phyloP scores from a whole-genome alignment of 495 filamentous ascomycete genomes.

The Pseudevernia furfuracea region DNA sequence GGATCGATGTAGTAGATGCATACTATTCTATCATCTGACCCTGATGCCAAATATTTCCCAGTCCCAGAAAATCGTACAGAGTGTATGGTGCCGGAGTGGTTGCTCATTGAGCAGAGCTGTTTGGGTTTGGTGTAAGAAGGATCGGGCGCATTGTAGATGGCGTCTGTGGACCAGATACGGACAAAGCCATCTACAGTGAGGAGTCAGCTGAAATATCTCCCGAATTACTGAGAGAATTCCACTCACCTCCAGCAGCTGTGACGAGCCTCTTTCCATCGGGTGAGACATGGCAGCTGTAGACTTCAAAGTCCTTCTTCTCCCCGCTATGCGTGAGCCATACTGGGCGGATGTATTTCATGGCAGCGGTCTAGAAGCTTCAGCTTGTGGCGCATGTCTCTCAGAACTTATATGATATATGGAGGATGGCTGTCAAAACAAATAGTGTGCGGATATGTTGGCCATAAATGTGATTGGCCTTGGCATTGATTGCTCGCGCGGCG shows the following conservation, averaged over 20 bases:
- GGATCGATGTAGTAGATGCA: constrained; percentile 89
- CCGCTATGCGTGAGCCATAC: constrained; percentile 87
- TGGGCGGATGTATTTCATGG: constrained; percentile 88
- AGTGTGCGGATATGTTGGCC: neutral
- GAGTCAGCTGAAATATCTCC: constrained; percentile 17
- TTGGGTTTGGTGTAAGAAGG: constrained; percentile 66
- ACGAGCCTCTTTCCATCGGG: constrained; percentile 86
- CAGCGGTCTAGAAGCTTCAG: constrained; percentile 16
- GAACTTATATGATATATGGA: neutral
- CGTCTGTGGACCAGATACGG: constrained; percentile 93
- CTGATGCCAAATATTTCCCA: constrained; percentile 86
- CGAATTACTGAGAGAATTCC: constrained; percentile 3
- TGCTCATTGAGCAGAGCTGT: constrained; percentile 94
- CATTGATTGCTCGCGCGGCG: neutral
- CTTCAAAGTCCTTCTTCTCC: constrained; percentile 94
- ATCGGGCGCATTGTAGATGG: constrained; percentile 72
- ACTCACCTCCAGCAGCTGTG: constrained; percentile 83
- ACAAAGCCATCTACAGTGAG: constrained; percentile 74
- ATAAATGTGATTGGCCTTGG: neutral
- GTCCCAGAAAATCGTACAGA: constrained; percentile 93
- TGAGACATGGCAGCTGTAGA: constrained; percentile 94
- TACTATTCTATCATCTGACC: constrained; percentile 96
- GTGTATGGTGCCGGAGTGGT: constrained; percentile 95
- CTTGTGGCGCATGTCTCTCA: constrained; percentile 14
- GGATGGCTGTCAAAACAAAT: neutral